Conservation (phyloP, 331 rosid species). For the Dryas integrifolia region DNA sequence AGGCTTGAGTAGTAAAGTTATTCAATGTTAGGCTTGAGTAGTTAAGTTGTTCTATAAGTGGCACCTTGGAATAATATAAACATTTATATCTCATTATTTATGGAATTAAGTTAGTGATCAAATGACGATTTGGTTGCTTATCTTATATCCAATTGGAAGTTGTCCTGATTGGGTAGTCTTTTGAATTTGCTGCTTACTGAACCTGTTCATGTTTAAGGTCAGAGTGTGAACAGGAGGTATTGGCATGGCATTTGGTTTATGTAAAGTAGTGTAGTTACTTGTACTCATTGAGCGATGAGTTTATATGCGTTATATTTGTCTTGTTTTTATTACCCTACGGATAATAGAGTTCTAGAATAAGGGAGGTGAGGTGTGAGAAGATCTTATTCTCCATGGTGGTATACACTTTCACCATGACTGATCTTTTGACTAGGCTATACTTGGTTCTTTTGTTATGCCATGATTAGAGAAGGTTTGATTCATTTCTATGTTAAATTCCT, state of each 20-base stretch:
- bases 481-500: not conserved
- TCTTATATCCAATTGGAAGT: slow-evolving; percentile 5
- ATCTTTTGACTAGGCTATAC: not conserved
- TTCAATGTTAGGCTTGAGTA: not conserved
- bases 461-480: not conserved
- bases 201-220: not conserved
- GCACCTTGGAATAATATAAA: not conserved
- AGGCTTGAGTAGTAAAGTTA: not conserved
- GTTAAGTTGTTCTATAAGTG: not conserved
- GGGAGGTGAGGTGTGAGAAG: not conserved
- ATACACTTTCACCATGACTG: not conserved
- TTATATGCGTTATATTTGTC: not conserved
- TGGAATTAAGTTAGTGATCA: not conserved
- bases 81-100: not conserved
- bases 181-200: not conserved
- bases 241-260: too few species aligned
- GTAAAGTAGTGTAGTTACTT: not conserved
- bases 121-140: not conserved
- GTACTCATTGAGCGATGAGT: not conserved
- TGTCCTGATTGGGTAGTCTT: not conserved
- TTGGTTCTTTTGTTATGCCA: not conserved
- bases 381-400: not conserved
- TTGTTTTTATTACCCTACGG: not conserved
- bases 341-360: not conserved
- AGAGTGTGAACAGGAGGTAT: too few species aligned